Conservation (phyloP, 768 basidiomycete genomes). For the Mycena latifolia region DNA sequence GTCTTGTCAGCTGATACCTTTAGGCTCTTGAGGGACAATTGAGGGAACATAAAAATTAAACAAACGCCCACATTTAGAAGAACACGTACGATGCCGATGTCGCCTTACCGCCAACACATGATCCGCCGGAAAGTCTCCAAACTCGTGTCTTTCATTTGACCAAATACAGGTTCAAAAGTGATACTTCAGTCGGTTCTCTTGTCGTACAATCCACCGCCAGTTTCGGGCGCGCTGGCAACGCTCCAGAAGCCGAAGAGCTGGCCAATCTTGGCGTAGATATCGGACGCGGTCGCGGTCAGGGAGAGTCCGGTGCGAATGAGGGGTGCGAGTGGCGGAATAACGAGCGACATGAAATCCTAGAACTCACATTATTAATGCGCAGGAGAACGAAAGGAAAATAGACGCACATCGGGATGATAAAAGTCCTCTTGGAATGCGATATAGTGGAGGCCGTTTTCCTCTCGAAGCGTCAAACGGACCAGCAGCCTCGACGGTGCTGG, state of each 20-base stretch:
- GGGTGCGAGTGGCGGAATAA: slow-evolving; percentile 57
- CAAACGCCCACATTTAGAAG: too few relatives aligned
- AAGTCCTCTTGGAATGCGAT: slow-evolving; percentile 72
- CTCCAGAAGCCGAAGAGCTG: slow-evolving; percentile 51
- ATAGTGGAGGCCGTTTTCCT: slow-evolving; percentile 53
- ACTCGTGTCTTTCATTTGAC: too few relatives aligned
- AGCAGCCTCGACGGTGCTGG: slow-evolving; percentile 61
- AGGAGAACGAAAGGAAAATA: not conserved
- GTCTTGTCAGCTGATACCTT: too few relatives aligned
- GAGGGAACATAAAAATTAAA: too few relatives aligned
- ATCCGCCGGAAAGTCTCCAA: too few relatives aligned
- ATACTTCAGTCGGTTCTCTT: too few relatives aligned
- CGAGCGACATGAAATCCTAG: slow-evolving; percentile 57
- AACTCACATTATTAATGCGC: not conserved
- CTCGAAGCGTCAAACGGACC: slow-evolving; percentile 63
- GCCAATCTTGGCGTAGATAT: slow-evolving; percentile 45
- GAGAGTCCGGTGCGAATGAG: slow-evolving; percentile 49
- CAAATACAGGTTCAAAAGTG: too few relatives aligned
- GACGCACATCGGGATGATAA: slow-evolving; percentile 64
- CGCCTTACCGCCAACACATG: too few relatives aligned
- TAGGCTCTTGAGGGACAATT: too few relatives aligned
- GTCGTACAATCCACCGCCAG: slow-evolving; percentile 30
- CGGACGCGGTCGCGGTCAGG: slow-evolving; percentile 41
- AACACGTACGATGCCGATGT: too few relatives aligned
- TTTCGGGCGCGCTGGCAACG: not conserved